A percentile compares a stretch with the other conserved stretches of the same genome.
These are phyloP conservation scores for Rhodocollybia butyracea DNA, from an alignment of 768 basidiomycete genomes.

Conservation along the genomic window DNA sequence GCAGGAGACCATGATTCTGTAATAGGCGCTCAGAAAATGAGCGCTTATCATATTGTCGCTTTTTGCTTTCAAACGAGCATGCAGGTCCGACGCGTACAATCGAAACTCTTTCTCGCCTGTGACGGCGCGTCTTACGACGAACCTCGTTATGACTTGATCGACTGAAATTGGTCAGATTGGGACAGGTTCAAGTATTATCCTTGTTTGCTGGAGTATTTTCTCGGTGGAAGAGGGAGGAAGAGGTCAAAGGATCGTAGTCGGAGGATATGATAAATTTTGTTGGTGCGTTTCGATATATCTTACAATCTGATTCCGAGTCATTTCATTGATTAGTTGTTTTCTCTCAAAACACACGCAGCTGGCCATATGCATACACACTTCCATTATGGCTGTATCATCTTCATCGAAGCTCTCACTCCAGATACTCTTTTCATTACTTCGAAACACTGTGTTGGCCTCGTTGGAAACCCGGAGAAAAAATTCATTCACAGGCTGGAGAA, in stretches of 20 bases:
- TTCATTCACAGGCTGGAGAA: constrained; percentile 65
- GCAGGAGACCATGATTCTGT: too few species aligned
- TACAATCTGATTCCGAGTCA: constrained; percentile 2
- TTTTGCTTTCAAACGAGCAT: too few species aligned
- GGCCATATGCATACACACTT: constrained; percentile 80
- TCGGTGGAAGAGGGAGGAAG: constrained; percentile 44
- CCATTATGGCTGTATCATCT: constrained; percentile 96
- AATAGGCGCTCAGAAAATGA: too few species aligned
- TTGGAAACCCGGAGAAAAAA: constrained; percentile 43
- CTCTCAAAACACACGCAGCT: constrained; percentile 64
- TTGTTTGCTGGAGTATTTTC: constrained; percentile 91
- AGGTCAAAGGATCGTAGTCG: constrained; percentile 64
- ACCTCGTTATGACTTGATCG: too few species aligned
- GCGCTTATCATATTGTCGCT: too few species aligned
- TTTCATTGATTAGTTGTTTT: constrained; percentile 68
- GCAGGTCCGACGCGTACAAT: too few species aligned
- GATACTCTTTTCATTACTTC: constrained; percentile 80
- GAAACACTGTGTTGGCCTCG: constrained; percentile 85
- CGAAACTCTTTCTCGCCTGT: too few species aligned
- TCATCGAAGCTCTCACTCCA: constrained; percentile 81
- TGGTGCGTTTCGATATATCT: constrained; percentile 66
- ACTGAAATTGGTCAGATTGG: constrained; percentile 71
- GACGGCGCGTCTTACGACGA: too few species aligned
- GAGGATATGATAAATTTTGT: constrained; percentile 98
- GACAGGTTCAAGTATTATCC: constrained; percentile 93